Evolutionary conservation across 179 eudicot genomes (phyloP).

Genomic region (Pouteria campechiana): DNA sequence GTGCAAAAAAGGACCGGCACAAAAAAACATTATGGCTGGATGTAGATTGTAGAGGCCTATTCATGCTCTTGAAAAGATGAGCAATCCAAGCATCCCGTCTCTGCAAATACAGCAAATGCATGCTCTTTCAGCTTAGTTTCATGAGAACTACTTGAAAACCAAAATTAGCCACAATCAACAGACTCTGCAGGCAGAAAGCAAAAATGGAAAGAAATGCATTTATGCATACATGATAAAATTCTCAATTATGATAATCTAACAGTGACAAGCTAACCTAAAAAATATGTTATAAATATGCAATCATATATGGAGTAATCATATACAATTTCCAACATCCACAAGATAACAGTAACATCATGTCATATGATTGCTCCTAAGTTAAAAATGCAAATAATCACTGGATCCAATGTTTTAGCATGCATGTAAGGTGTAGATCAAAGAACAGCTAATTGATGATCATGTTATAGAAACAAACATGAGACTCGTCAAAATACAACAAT

Average conservation of each 20-base stretch:
- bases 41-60: conserved; percentile 11
- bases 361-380: no score
- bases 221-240: neutral
- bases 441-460: neutral
- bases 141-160: conserved; percentile 1
- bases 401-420: no score
- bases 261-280: neutral
- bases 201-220: neutral
- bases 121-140: neutral
- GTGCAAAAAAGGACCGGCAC: conserved; percentile 44
- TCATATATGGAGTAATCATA: no score
- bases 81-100: conserved; percentile 41
- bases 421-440: no score
- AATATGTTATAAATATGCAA: neutral
- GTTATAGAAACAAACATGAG: neutral
- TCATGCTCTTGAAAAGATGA: conserved; percentile 15
- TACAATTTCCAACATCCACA: no score
- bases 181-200: neutral
- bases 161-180: conserved; percentile 1
- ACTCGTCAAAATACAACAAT: neutral
- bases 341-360: no score
- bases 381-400: no score
- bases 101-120: conserved; percentile 22
- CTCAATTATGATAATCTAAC: neutral
- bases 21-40: conserved; percentile 24